Evolutionary conservation across 176 grass and related monocot species (phyloP).

Genomic region (Zea mays): Zm-B73-REFERENCE-NAM-5.0 NC_050102.1:48712501-48713000

Average conservation of each 20-base stretch:
- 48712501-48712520: constrained; percentile 4
- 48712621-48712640: constrained; percentile 27
- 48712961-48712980: constrained; percentile 28
- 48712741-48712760: constrained; percentile 71
- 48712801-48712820: constrained; percentile 81
- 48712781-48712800: constrained; percentile 73
- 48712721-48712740: constrained; percentile 56
- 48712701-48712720: constrained; percentile 49
- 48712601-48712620: constrained; percentile 24
- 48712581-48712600: constrained; percentile 27
- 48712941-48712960: constrained; percentile 22
- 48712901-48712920: constrained; percentile 46
- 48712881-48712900: constrained; percentile 69
- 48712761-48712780: constrained; percentile 61
- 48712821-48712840: constrained; percentile 78
- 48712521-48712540: constrained; percentile 28
- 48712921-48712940: constrained; percentile 21
- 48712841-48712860: constrained; percentile 59
- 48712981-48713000: constrained; percentile 24
- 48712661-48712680: constrained; percentile 75
- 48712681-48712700: constrained; percentile 65
- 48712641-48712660: constrained; percentile 48
- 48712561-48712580: constrained; percentile 18
- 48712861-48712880: constrained; percentile 69
- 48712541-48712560: not conserved